Conservation (phyloP, 2,329 filamentous ascomycete genomes). For the Colletotrichum destructivum region DNA sequence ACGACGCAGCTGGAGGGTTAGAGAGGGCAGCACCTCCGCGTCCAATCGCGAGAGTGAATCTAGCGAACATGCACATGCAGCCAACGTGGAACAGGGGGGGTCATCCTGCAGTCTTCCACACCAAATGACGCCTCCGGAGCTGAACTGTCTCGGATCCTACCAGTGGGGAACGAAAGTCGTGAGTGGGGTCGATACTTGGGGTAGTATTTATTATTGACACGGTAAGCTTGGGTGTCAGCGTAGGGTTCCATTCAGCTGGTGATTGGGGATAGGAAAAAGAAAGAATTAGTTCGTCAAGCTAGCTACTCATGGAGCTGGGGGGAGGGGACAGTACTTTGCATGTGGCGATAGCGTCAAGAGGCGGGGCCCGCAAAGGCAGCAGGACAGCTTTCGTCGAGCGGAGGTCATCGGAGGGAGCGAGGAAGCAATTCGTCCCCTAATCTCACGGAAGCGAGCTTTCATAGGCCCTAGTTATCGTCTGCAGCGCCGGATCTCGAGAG, state of each 20-base stretch:
- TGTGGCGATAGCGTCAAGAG: not conserved
- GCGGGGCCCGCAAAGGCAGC: not conserved
- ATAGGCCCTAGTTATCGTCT: too few species aligned
- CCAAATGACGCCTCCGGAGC: not conserved
- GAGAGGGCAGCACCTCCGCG: too few species aligned
- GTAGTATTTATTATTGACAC: not conserved
- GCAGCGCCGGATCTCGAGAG: too few species aligned
- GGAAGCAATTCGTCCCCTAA: not conserved
- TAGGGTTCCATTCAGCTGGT: not conserved
- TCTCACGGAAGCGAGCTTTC: not conserved
- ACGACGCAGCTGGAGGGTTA: too few species aligned
- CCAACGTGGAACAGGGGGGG: not conserved
- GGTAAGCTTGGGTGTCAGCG: too few species aligned
- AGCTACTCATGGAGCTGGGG: not conserved
- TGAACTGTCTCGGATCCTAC: not conserved
- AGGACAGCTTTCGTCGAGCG: not conserved
- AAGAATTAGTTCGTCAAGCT: not conserved
- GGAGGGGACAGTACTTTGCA: not conserved
- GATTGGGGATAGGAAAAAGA: not conserved
- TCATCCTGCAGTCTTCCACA: conserved; percentile 33
- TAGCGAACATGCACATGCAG: conserved; percentile 20
- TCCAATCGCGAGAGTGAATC: not conserved
- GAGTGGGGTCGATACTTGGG: not conserved
- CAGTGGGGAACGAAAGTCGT: not conserved
- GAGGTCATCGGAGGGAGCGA: not conserved